A percentile compares a stretch with the other conserved stretches of the same genome.
These are phyloP conservation scores for Lactifluus volemus DNA, from an alignment of 768 basidiomycete species.

Conservation along the genomic window DNA sequence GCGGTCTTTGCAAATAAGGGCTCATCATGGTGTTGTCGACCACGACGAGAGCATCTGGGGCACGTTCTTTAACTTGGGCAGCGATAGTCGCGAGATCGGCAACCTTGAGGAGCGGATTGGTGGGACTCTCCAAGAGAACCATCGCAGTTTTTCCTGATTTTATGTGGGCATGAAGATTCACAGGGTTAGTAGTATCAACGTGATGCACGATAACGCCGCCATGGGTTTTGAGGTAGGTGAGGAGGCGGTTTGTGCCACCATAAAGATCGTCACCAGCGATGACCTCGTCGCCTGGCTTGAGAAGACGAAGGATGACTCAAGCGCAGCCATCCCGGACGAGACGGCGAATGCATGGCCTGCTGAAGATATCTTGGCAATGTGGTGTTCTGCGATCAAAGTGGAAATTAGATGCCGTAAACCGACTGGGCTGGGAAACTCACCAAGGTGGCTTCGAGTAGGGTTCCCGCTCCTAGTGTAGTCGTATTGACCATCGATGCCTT, in stretches of 20 bases:
- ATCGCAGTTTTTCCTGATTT: conserved; percentile 73
- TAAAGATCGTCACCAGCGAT: conserved; percentile 97
- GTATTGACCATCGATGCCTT: conserved; percentile 81
- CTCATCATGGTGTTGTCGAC: conserved; percentile 99
- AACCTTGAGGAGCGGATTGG: conserved; percentile 94
- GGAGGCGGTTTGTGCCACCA: conserved; percentile 93
- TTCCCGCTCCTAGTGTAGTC: conserved; percentile 96
- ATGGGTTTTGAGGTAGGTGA: conserved; percentile 81
- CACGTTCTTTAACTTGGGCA: conserved; percentile 72
- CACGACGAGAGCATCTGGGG: conserved; percentile 73
- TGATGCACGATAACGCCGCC: conserved; percentile 87
- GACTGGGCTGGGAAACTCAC: conserved; percentile 36
- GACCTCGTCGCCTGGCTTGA: conserved; percentile 93
- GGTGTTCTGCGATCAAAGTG: conserved; percentile 59
- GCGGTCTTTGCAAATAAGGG: conserved; percentile 89
- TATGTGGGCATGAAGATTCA: conserved; percentile 52
- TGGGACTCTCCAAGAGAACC: conserved; percentile 96
- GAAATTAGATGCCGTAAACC: not conserved
- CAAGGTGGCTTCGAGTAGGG: conserved; percentile 90
- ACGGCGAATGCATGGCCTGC: conserved; percentile 86
- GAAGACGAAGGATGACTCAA: conserved; percentile 90
- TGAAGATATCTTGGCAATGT: conserved; percentile 93
- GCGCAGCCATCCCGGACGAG: conserved; percentile 96
- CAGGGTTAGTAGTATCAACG: conserved; percentile 81
- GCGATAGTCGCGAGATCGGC: conserved; percentile 82